Conservation (phyloP, 148 eudicot species). For the Rhododendron vialii region DNA sequence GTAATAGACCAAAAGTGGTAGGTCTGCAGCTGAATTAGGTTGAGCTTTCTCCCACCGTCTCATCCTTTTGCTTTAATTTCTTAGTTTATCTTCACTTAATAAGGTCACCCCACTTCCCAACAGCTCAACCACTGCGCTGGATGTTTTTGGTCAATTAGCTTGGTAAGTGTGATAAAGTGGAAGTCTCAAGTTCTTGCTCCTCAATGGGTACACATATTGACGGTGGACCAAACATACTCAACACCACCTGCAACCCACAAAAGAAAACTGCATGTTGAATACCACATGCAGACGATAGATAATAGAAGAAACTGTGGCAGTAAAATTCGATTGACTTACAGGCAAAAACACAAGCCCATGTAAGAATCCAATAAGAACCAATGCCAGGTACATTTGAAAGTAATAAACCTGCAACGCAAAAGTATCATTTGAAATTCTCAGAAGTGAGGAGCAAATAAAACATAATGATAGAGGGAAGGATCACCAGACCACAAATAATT, state of each 20-base stretch:
- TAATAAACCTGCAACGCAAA: conserved; percentile 51
- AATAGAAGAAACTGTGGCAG: background rate
- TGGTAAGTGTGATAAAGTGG: background rate
- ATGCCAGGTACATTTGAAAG: conserved; percentile 71
- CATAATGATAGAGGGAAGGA: background rate
- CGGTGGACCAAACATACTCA: conserved; percentile 61
- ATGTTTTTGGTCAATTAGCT: background rate
- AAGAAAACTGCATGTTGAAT: background rate
- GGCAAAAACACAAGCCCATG: conserved; percentile 73
- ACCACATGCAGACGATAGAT: background rate
- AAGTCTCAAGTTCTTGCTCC: conserved; percentile 10
- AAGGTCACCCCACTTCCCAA: background rate
- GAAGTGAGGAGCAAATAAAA: conserved; percentile 5
- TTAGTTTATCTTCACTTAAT: background rate
- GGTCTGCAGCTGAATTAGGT: background rate
- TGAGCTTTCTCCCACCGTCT: background rate
- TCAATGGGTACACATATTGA: conserved; percentile 22
- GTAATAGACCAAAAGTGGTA: background rate
- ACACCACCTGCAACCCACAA: conserved; percentile 48
- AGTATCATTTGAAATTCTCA: background rate
- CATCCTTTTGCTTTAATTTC: background rate
- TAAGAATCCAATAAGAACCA: conserved; percentile 65
- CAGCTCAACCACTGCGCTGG: background rate
- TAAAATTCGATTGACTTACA: conserved; percentile 27
- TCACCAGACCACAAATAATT: conserved; percentile 60